Base-by-base conservation (phyloP, 1,284 basidiomycete species). In the Kalmanozyma brasiliensis region DNA sequence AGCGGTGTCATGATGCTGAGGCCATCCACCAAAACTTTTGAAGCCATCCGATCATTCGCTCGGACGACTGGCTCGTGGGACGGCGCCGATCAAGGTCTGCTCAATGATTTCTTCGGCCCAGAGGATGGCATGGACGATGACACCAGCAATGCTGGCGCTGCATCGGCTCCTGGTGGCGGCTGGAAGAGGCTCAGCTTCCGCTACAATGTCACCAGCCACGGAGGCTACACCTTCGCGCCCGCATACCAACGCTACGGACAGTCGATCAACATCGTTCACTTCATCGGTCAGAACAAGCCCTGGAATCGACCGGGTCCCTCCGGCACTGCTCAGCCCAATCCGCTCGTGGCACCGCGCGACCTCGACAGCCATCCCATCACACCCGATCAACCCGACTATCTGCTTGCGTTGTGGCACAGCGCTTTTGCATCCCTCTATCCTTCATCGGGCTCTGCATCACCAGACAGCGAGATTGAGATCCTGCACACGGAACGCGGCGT, bases 181-280 rank as follows among this genome's bases (percentile, higher is more conserved):
- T 98, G 94, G 94, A 88, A 95, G 77, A 87, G 92, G 68, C 88
- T 97, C 70, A 93, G 92, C 81, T 82, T 78, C 70, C 82, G 84
- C 1, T 98, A 96, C 85, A 98, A 98, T 82, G 95, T 93, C 8
- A 98, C 95, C 2, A 94, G 94, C 10, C 93, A 93, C n/a, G 93
- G 93, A 49, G 92, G 91, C 49, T 98, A 98, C 85, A 95, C 92
- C 41, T 98, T 96, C 84, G 92, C 92, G 4, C 95, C 95, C 49
- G 95, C 95, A 8, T 97, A 96, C 83, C 89, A 90, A 79, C 90
- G 93, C 37, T 97, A 91, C 80, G 94, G 94, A 10, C 88, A 90
- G 46, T 87, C 90, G 70, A 95, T 97, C 83, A 89, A 89, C 55
- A 89, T 89, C 49, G 88, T 97, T 48, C 95, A 98, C 83, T 98